Percentiles rank a stretch among this genome's conserved stretches.
phyloP scores from a whole-genome alignment of 179 eudicot species.

The Vitellaria paradoxa region DNA sequence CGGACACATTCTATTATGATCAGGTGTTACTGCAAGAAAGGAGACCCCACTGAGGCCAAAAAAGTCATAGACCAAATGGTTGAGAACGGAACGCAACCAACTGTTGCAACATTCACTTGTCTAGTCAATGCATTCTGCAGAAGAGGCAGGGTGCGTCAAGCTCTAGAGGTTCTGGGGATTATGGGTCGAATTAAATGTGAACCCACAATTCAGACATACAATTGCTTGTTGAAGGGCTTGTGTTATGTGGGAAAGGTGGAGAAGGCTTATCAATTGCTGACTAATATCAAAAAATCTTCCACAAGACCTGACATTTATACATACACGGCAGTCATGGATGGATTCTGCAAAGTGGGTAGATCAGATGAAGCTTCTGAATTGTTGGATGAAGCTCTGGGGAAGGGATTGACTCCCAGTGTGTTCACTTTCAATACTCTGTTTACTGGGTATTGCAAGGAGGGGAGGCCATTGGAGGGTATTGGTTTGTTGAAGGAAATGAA shows the following conservation, averaged over 20 bases:
- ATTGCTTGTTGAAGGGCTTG: conserved; percentile 72
- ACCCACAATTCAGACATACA: conserved; percentile 67
- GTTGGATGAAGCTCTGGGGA: conserved; percentile 50
- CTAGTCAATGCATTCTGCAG: conserved; percentile 58
- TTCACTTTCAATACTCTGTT: conserved; percentile 66
- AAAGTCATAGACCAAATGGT: conserved; percentile 42
- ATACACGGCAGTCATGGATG: conserved; percentile 77
- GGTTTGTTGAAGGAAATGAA: conserved; percentile 58
- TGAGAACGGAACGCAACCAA: conserved; percentile 50
- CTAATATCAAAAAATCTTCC: conserved; percentile 35
- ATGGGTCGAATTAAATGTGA: conserved; percentile 45
- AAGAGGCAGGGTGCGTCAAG: conserved; percentile 52
- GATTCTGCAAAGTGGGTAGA: conserved; percentile 85
- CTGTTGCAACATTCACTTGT: conserved; percentile 49
- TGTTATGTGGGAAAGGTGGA: conserved; percentile 78
- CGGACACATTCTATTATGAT: conserved; percentile 58
- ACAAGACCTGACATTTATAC: conserved; percentile 52
- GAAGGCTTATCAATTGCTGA: conserved; percentile 58
- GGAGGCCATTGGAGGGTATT: conserved; percentile 64
- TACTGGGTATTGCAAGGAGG: conserved; percentile 76
- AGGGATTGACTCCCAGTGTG: conserved; percentile 60
- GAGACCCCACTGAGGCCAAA: conserved; percentile 52
- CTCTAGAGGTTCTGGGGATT: conserved; percentile 48
- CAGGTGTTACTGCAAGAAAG: conserved; percentile 49
- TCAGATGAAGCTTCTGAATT: conserved; percentile 68